Percentiles rank a stretch among this genome's conserved stretches.
Evolutionary conservation across 331 rosid species (phyloP).

Genomic region (Phaseolus coccineus): DNA sequence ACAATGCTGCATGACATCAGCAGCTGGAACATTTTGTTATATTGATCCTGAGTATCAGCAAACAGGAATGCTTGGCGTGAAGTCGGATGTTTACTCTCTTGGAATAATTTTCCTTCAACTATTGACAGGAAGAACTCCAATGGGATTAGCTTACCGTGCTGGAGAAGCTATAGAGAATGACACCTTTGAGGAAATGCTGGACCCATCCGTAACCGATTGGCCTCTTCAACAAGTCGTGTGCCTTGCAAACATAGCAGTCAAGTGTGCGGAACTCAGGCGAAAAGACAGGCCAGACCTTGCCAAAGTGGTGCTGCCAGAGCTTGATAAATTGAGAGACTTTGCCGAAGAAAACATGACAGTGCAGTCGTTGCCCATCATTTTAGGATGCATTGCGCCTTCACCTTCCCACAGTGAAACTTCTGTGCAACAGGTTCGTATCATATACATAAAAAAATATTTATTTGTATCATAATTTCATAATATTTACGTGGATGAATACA

Average conservation of each 20-base stretch:
- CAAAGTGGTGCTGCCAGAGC: slow-evolving; percentile 62
- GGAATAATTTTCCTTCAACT: slow-evolving; percentile 83
- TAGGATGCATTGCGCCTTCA: slow-evolving; percentile 39
- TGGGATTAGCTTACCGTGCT: slow-evolving; percentile 75
- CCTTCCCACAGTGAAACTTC: slow-evolving; percentile 42
- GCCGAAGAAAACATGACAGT: slow-evolving; percentile 65
- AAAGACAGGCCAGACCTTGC: slow-evolving; percentile 92
- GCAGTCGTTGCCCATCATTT: background rate
- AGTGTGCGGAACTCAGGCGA: slow-evolving; percentile 87
- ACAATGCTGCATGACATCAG: slow-evolving; percentile 77
- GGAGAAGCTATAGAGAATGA: slow-evolving; percentile 60
- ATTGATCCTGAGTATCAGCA: slow-evolving; percentile 97
- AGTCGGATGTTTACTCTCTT: slow-evolving; percentile 89
- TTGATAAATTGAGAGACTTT: slow-evolving; percentile 62
- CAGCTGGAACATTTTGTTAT: slow-evolving; percentile 97
- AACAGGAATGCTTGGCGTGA: slow-evolving; percentile 92
- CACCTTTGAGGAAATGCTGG: slow-evolving; percentile 60
- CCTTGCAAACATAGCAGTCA: slow-evolving; percentile 68
- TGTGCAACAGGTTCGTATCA: too few species aligned
- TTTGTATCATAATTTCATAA: too few species aligned
- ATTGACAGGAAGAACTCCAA: slow-evolving; percentile 76
- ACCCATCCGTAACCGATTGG: slow-evolving; percentile 76
- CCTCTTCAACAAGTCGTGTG: slow-evolving; percentile 66
- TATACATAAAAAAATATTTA: too few species aligned
- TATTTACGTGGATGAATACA: background rate